Base-by-base conservation (phyloP, 495 filamentous ascomycete species). In the Annulohypoxylon maeteangense region DNA sequence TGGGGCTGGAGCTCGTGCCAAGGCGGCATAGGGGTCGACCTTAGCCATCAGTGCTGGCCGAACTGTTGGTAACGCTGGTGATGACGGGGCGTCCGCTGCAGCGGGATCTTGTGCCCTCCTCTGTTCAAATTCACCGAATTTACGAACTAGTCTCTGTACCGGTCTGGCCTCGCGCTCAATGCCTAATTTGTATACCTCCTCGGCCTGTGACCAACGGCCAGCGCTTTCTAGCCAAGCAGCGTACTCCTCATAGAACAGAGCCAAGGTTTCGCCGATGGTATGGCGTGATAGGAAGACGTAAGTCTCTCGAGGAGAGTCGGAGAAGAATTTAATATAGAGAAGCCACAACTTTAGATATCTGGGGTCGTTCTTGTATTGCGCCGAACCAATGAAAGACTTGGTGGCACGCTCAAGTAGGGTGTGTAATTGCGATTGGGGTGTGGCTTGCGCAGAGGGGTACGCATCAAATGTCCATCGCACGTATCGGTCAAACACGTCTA, bases 181-280 rank as follows among this genome's bases (percentile, higher is more conserved):
- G 1, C 96, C 95, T 48, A 96, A 83, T 67, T 88, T 87, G 70
- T 95, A 99, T 1, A 99, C 90, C 78, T 99, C 96, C 62, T 96
- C 93, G 7, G 96, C 95, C 77, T 98, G 95, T 7, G 85, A 86
- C 93, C 95, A 97, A 54, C 94, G 86, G 16, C 91, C 93, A 10
- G 89, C 90, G 54, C 88, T 85, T 81, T 99, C 95, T 18, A 99
- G 80, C 92, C 94, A 97, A 0, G 87, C 91, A 0, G 95, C 94
- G 81, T 96, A 98, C 72, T 98, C 96, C 75, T 99, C 95, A 78
- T 99, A 98, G 75, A 94, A 99, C n/a, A 98, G 81, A 0, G 95
- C 95, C 8, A 99, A 83, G 1, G 87, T 84, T 72, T 97, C 94
- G 50, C 94, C 95, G 65, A 98, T 91, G 62, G 86, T 86, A 66